Percentiles rank a stretch among this genome's conserved stretches.
These are phyloP conservation scores for Cucurbita maxima DNA, from an alignment of 306 rosid species.

Conservation along the genomic window DNA sequence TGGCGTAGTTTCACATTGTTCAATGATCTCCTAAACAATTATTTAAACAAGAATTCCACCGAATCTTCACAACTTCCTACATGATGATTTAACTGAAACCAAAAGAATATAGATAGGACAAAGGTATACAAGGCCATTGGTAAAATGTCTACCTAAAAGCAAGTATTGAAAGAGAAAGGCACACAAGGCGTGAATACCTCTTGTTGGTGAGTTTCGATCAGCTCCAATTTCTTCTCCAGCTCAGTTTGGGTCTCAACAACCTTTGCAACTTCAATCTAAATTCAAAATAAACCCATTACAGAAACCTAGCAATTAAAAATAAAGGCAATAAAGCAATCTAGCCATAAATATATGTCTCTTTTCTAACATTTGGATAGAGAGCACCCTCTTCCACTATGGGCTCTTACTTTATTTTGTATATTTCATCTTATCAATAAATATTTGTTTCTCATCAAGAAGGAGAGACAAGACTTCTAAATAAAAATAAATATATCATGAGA, in stretches of 20 bases:
- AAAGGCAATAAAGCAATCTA: background rate
- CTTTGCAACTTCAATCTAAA: conserved; percentile 85
- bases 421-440: background rate
- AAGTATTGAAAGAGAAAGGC: background rate
- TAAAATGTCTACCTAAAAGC: background rate
- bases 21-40: background rate
- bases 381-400: background rate
- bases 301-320: background rate
- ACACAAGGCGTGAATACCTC: conserved; percentile 44
- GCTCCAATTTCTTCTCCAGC: conserved; percentile 83
- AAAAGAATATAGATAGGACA: background rate
- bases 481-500: background rate
- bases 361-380: background rate
- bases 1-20: background rate
- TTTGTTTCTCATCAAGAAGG: background rate
- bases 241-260: conserved; percentile 79
- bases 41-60: background rate
- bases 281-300: conserved; percentile 12
- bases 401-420: background rate
- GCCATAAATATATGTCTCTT: background rate
- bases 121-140: background rate
- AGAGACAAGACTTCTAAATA: background rate
- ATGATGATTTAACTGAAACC: background rate
- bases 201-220: conserved; percentile 87
- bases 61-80: background rate